A percentile compares a stretch with the other conserved stretches of the same genome.
phyloP scores from a whole-genome alignment of 2,329 filamentous ascomycete species.

The Cladophialophora yegresii region DNA sequence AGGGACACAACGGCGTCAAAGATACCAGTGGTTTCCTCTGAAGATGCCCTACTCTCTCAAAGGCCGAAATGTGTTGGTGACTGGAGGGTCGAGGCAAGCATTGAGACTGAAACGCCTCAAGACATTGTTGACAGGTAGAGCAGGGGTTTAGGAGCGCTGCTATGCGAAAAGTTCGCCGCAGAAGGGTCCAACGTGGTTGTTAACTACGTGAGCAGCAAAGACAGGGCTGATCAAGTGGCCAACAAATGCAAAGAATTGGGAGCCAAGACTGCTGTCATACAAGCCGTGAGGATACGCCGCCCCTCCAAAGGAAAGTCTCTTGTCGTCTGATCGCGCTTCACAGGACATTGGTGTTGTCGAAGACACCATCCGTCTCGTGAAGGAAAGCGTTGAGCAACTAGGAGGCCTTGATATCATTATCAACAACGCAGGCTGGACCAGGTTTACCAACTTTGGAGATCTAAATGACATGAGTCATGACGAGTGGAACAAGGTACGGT shows the following conservation, averaged over 20 bases:
- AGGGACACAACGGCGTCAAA: neutral
- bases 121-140: neutral
- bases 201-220: slow-evolving; percentile 68
- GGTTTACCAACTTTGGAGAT: slow-evolving; percentile 59
- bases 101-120: neutral
- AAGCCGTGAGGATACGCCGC: slow-evolving; percentile 54
- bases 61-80: slow-evolving; percentile 64
- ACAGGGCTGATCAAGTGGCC: slow-evolving; percentile 62
- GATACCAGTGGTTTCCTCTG: neutral
- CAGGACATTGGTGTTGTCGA: slow-evolving; percentile 63
- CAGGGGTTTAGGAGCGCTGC: slow-evolving; percentile 71
- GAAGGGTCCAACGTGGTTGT: slow-evolving; percentile 70
- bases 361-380: slow-evolving; percentile 62
- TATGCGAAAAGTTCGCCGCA: slow-evolving; percentile 66
- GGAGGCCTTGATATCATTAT: slow-evolving; percentile 75
- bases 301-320: neutral
- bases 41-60: slow-evolving; percentile 65
- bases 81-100: slow-evolving; percentile 63
- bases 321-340: neutral
- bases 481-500: slow-evolving; percentile 62
- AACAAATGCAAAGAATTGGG: slow-evolving; percentile 56
- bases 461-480: slow-evolving; percentile 60
- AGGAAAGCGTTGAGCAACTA: slow-evolving; percentile 60
- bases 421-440: slow-evolving; percentile 72
- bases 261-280: slow-evolving; percentile 58